These are phyloP conservation scores for Passiflora organensis DNA, from an alignment of 345 rosid genomes.

Conservation along the genomic window DNA sequence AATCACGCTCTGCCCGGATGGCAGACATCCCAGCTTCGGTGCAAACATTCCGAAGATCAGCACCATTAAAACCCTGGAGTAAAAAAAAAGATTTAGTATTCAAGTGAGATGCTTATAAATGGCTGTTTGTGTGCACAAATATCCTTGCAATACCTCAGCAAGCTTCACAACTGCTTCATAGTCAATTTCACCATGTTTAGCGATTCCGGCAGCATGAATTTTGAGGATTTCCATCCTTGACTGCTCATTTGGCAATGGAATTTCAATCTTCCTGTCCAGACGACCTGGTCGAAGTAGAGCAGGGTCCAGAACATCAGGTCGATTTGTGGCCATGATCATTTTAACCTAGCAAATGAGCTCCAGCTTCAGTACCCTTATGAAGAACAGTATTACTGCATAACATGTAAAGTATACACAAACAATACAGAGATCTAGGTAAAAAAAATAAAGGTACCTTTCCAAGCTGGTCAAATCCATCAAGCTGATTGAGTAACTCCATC, in stretches of 20 bases:
- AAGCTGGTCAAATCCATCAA: constrained; percentile 97
- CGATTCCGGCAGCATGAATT: constrained; percentile 94
- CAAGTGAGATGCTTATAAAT: constrained; percentile 3
- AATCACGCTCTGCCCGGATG: constrained; percentile 94
- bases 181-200: constrained; percentile 96
- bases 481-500: constrained; percentile 97
- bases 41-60: constrained; percentile 94
- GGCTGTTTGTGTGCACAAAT: background rate
- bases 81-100: background rate
- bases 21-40: constrained; percentile 99
- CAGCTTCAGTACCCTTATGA: background rate
- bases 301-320: constrained; percentile 98
- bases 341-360: constrained; percentile 50
- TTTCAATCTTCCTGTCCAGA: constrained; percentile 88
- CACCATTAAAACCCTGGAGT: constrained; percentile 91
- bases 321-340: constrained; percentile 99
- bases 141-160: constrained; percentile 62
- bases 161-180: constrained; percentile 96
- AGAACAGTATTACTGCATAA: background rate
- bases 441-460: constrained; percentile 62
- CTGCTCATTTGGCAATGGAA: constrained; percentile 95
- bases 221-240: constrained; percentile 96
- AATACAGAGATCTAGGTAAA: background rate
- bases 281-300: constrained; percentile 97
- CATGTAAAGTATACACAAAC: background rate